A percentile compares a stretch with the other conserved stretches of the same genome.
Evolutionary conservation across 2,329 filamentous ascomycete genomes (phyloP).

Genomic region (Aspergillus hiratsukae): DNA sequence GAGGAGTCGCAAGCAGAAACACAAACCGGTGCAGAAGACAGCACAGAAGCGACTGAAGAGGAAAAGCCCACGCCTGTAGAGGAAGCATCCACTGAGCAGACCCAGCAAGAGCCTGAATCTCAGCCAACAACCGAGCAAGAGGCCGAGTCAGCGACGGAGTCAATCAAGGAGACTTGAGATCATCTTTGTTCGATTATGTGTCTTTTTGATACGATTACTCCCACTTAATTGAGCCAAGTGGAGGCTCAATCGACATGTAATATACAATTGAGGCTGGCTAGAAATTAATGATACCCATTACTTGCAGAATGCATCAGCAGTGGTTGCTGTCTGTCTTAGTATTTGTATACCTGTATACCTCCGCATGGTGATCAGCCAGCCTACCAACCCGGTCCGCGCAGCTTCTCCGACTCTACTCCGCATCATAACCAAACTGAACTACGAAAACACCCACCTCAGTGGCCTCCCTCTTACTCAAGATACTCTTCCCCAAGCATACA

Average conservation of each 20-base stretch:
- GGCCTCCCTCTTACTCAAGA: background rate
- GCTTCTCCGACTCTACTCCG: background rate
- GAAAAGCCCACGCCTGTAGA: background rate
- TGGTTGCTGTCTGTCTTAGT: background rate
- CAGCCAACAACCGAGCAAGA: slow-evolving; percentile 1
- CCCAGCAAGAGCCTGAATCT: slow-evolving; percentile 10
- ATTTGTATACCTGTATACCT: background rate
- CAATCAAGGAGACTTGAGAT: slow-evolving; percentile 10
- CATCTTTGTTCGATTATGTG: background rate
- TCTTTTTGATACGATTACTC: background rate
- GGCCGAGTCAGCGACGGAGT: slow-evolving; percentile 3
- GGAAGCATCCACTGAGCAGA: background rate
- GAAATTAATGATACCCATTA: slow-evolving; percentile 20
- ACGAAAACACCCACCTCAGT: background rate
- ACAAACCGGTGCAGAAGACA: slow-evolving; percentile 4
- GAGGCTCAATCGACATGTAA: slow-evolving; percentile 13
- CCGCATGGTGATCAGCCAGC: background rate
- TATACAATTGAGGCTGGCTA: slow-evolving; percentile 12
- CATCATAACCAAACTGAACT: background rate
- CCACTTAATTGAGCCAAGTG: background rate
- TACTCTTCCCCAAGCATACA: background rate
- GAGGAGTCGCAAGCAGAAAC: background rate
- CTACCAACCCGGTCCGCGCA: background rate
- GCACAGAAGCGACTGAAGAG: background rate
- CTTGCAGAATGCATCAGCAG: background rate